Base-by-base conservation (phyloP, 805 yeast species). In the Brettanomyces sp. region DNA sequence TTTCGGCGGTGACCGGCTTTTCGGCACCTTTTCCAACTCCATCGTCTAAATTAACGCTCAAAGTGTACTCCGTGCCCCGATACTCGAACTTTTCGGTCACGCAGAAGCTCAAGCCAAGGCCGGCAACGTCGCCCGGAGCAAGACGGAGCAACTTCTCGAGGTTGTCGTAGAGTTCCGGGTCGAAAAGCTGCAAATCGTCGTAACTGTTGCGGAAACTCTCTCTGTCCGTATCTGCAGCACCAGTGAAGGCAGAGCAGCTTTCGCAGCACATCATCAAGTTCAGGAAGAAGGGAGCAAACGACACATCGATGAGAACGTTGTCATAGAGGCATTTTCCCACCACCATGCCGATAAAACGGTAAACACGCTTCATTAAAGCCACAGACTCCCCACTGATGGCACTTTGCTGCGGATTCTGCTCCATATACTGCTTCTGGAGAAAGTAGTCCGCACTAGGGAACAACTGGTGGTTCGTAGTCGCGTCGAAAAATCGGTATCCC, bases 261-360 rank as follows among this genome's bases (percentile, higher is more conserved):
- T 38, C 36, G 18, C 35, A 21, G 25, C 48, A 21, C 23, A 45
- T 48, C 82, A 91, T 78, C 57, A 85, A 79, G 61, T 74, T 79
- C 39, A 93, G 62, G 56, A 91, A 91, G 52, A 88, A 87, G 2
- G 91, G 85, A 0, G 97, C 89, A 72, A 91, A 90, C 14, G 80
- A 75, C 23, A 86, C 76, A 61, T 90, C 95, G 6, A 91, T 77
- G 51, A 91, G 68, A 3, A 89, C 82, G 44, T 80, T 80, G 46
- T 87, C 95, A 59, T 86, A 88, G 3, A 91, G 67, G 56, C 97
- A 90, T 59, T 89, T 91, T 1, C 97, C 99, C 40, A 91, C 70
- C 5, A 89, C 69, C 66, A 74, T 80, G 0, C 99, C 99, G 52
- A 90, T 62, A 55, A 90, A 90, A 55, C 72, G 72, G 51, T 61